A percentile compares a stretch with the other conserved stretches of the same genome.
phyloP scores from a whole-genome alignment of 1,284 basidiomycete genomes.

The Ganoderma sinense region DNA sequence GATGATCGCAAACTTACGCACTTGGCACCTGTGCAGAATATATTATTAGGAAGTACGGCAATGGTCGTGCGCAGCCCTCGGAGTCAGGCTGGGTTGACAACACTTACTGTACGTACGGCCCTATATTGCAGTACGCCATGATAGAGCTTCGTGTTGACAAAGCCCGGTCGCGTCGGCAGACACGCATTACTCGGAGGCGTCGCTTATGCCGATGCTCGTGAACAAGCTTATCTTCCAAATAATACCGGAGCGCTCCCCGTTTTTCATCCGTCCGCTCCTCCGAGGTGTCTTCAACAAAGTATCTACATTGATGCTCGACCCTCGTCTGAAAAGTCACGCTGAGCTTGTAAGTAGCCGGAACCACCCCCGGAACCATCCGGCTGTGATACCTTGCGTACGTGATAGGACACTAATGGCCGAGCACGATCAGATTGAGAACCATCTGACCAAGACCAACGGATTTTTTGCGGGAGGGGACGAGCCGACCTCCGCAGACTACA shows the following conservation, averaged over 20 bases:
- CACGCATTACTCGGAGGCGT: conserved; percentile 50
- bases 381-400: neutral
- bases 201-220: conserved; percentile 47
- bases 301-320: conserved; percentile 29
- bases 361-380: no score
- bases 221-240: conserved; percentile 41
- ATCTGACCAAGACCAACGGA: conserved; percentile 37
- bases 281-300: conserved; percentile 33
- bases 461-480: conserved; percentile 48
- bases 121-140: neutral
- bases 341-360: conserved; percentile 31
- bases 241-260: conserved; percentile 39
- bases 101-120: conserved; percentile 41
- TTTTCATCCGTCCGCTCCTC: conserved; percentile 43
- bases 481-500: conserved; percentile 49
- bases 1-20: conserved; percentile 9
- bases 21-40: conserved; percentile 40
- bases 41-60: conserved; percentile 50
- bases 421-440: conserved; percentile 34
- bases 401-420: neutral
- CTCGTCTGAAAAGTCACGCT: conserved; percentile 37
- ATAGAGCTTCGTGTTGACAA: neutral
- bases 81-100: conserved; percentile 49
- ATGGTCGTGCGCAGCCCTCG: conserved; percentile 44
- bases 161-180: conserved; percentile 26